These are phyloP conservation scores for Aspergillus costaricaensis DNA, from an alignment of 2,329 filamentous ascomycete genomes.

Conservation along the genomic window DNA sequence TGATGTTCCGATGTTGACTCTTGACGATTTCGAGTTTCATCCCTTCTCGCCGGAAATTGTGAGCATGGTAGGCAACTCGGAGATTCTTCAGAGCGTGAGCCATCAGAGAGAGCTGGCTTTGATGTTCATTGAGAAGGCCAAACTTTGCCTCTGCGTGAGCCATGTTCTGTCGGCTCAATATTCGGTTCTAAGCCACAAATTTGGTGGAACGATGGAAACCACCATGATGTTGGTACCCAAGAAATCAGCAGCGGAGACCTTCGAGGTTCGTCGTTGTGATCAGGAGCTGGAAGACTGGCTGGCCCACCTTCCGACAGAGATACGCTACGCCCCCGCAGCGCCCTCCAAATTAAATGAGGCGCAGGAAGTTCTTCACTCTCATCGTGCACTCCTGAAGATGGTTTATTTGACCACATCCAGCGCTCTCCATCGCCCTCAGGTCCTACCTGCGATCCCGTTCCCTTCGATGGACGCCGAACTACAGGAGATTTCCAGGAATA, in stretches of 20 bases:
- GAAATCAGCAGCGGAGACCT: conserved; percentile 78
- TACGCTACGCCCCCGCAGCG: conserved; percentile 68
- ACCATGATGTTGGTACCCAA: conserved; percentile 91
- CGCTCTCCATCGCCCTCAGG: conserved; percentile 86
- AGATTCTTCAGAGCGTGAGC: conserved; percentile 66
- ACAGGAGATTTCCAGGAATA: conserved; percentile 78
- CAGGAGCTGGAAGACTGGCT: conserved; percentile 77
- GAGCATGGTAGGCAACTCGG: conserved; percentile 69
- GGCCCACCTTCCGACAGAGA: conserved; percentile 68
- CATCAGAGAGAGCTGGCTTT: conserved; percentile 78
- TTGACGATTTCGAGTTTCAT: conserved; percentile 81
- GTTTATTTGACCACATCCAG: conserved; percentile 90
- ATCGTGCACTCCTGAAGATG: conserved; percentile 88
- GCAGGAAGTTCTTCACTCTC: conserved; percentile 60
- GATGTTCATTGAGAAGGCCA: conserved; percentile 90
- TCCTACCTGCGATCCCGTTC: conserved; percentile 71
- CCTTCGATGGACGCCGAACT: conserved; percentile 63
- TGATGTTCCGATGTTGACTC: conserved; percentile 84
- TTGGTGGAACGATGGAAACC: conserved; percentile 69
- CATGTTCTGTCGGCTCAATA: conserved; percentile 89
- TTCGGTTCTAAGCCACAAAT: conserved; percentile 83
- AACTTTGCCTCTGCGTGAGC: conserved; percentile 85
- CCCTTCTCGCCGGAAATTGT: conserved; percentile 67
- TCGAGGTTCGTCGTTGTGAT: conserved; percentile 78
- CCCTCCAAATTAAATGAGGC: conserved; percentile 54